phyloP scores from a whole-genome alignment of 305 asterid species.

The Salvia sclarea region DNA sequence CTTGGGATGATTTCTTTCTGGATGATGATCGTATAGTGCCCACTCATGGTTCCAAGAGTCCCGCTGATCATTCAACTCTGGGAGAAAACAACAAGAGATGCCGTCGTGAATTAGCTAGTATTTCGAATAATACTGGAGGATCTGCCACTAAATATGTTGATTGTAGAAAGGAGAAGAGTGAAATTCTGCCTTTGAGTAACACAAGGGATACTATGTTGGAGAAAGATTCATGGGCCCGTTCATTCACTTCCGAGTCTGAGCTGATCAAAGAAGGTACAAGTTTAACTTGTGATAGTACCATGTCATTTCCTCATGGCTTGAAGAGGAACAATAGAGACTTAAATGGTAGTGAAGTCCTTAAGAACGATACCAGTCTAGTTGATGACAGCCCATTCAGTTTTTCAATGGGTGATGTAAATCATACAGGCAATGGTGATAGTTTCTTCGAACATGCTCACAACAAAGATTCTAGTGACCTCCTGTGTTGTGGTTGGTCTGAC shows the following conservation, averaged over 20 bases:
- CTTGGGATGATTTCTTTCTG: conserved; percentile 61
- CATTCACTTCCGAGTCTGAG: conserved; percentile 42
- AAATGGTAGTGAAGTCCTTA: conserved; percentile 42
- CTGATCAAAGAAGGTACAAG: conserved; percentile 43
- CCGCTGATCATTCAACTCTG: conserved; percentile 32
- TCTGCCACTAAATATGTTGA: conserved; percentile 37
- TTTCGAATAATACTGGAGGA: conserved; percentile 36
- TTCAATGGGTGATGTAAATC: conserved; percentile 54
- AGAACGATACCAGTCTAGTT: conserved; percentile 43
- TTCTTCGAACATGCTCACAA: conserved; percentile 52
- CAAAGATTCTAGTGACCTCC: conserved; percentile 62
- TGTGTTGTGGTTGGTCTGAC: conserved; percentile 80
- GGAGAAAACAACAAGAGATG: conserved; percentile 49
- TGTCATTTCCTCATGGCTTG: conserved; percentile 40
- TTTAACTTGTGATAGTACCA: conserved; percentile 48
- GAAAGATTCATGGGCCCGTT: conserved; percentile 43
- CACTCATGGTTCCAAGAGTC: conserved; percentile 40
- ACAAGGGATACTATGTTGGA: conserved; percentile 50
- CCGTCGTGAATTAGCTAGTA: conserved; percentile 37
- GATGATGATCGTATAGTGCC: conserved; percentile 70
- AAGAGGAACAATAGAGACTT: conserved; percentile 45
- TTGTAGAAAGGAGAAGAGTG: conserved; percentile 40
- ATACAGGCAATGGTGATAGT: conserved; percentile 44
- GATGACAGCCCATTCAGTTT: conserved; percentile 51
- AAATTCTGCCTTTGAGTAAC: conserved; percentile 32